A percentile compares a stretch with the other conserved stretches of the same genome.
phyloP scores from a whole-genome alignment of 345 rosid genomes.

The Isatis tinctoria region DNA sequence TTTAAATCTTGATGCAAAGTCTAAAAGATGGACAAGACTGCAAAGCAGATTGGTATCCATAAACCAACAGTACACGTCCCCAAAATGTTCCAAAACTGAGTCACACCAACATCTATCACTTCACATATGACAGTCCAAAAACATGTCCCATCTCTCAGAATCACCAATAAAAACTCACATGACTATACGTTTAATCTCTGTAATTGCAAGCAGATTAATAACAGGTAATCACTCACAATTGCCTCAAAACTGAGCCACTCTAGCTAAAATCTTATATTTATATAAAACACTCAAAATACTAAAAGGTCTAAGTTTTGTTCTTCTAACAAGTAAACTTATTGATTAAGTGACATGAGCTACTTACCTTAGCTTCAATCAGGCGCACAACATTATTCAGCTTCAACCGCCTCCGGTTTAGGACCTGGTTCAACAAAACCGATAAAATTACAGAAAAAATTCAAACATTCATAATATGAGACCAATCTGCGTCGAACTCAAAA shows the following conservation, averaged over 20 bases:
- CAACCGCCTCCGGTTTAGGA: slow-evolving; percentile 26
- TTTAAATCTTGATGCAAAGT: not conserved
- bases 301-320: too few relatives aligned
- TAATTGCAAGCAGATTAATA: not conserved
- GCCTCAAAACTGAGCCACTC: not conserved
- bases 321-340: too few relatives aligned
- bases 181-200: not conserved
- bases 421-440: not conserved
- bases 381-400: slow-evolving; percentile 11
- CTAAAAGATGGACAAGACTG: not conserved
- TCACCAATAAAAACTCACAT: not conserved
- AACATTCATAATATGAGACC: not conserved
- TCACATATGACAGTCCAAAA: not conserved
- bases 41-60: not conserved
- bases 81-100: not conserved
- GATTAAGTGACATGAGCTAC: not conserved
- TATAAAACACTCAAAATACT: too few relatives aligned
- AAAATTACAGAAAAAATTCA: too few relatives aligned
- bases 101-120: not conserved
- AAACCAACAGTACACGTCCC: not conserved
- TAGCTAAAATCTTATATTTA: too few relatives aligned
- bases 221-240: not conserved
- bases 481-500: not conserved
- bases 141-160: not conserved
- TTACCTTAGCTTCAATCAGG: not conserved